Conservation (phyloP, 371 early-diverging fungal genomes). For the Globomyces sp. region DNA sequence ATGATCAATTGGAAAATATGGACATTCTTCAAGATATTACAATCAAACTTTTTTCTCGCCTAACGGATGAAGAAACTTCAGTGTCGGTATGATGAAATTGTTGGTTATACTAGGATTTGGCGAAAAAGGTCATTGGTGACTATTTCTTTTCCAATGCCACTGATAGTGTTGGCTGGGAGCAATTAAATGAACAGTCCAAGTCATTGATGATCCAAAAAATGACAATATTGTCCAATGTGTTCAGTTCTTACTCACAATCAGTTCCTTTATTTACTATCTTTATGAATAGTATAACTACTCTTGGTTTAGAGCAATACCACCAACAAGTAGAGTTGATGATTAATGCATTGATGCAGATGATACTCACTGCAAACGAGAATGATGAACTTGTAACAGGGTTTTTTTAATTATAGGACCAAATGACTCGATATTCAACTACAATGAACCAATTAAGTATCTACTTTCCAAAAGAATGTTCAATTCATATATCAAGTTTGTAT, state of each 20-base stretch:
- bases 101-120: slow-evolving; percentile 45
- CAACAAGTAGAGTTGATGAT: too few species aligned
- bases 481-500: not conserved
- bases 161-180: not conserved
- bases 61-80: slow-evolving; percentile 70
- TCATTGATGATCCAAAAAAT: not conserved
- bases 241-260: not conserved
- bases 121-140: slow-evolving; percentile 64
- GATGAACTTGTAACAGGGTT: too few species aligned
- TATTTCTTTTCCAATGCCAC: slow-evolving; percentile 49
- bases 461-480: not conserved
- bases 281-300: too few species aligned
- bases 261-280: not conserved
- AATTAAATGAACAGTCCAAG: not conserved
- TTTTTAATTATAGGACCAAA: too few species aligned
- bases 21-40: slow-evolving; percentile 59
- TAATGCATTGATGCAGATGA: too few species aligned
- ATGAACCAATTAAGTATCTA: too few species aligned
- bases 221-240: not conserved
- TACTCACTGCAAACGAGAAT: too few species aligned
- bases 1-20: slow-evolving; percentile 47
- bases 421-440: too few species aligned
- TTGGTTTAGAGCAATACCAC: too few species aligned
- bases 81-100: slow-evolving; percentile 42
- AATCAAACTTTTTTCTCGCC: slow-evolving; percentile 64